Evolutionary conservation across 2,329 filamentous ascomycete genomes (phyloP), one percentile per base, ranked within the genome.

Genomic region (Purpureocillium lavendulum): DNA sequence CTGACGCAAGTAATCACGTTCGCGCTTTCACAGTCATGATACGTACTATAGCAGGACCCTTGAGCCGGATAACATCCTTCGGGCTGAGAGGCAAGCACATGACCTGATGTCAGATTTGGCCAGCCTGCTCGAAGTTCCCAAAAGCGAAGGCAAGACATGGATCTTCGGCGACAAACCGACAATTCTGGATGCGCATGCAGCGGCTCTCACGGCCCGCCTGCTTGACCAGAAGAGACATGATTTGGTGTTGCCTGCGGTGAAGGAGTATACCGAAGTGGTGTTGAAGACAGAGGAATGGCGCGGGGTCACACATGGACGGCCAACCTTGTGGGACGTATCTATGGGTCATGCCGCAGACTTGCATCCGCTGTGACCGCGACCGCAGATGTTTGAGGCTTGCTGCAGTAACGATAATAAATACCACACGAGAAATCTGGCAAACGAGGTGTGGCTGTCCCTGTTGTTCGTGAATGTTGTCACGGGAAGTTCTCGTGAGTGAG

Each of bases 111-210:
- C 46, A 15, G 45, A 48, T 3, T 30, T 58, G 11, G 44, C 45
- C 6, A 38, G 36, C 3, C 21, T 51, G 6, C 40, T 53, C 7
- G 35, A 33, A n/a, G 31, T 47, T 33, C 30, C 46, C 17, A 35
- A 35, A n/a, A 36, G 38, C 4, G 39, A 18, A 7, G 45, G 38
- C 11, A 45, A 42, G 18, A 39, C 37, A 7, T 59, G 54, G 51
- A 50, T 58, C 18, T 56, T 58, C 32, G 54, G 52, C 10, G 44
- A 43, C 8, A 41, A 43, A 26, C 55, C 54, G 8, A 57, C 54
- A 2, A 53, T 59, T n/a, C 33, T 56, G 18, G 55, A 59, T 32
- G 56, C 51, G 13, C 50, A 57, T 33, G 51, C 48, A 11, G 41
- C 48, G 26, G 44, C 45, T 2, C 35, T 57, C 18, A 36, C 47